Evolutionary conservation across 768 basidiomycete species (phyloP).

Genomic region (Rhodosporidiobolus sp.): DNA sequence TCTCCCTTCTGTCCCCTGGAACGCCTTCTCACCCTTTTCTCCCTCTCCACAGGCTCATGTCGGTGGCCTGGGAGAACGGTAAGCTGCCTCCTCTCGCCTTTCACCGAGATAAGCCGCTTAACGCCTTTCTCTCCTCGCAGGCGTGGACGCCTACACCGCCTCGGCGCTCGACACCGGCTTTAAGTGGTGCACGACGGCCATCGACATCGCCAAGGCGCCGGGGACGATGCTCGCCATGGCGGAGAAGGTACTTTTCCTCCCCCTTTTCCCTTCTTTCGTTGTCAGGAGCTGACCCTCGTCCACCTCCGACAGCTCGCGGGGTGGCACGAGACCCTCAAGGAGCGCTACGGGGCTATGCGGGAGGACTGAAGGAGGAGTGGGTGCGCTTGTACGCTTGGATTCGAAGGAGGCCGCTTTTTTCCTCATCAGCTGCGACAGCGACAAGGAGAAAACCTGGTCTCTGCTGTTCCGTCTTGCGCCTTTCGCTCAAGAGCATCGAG

Average conservation of each 20-base stretch:
- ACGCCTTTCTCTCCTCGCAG: background rate
- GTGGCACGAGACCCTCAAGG: background rate
- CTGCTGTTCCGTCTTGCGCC: too few relatives aligned
- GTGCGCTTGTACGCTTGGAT: too few relatives aligned
- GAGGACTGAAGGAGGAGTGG: background rate
- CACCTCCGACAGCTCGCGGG: background rate
- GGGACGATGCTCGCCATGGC: background rate
- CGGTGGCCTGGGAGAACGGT: constrained; percentile 17
- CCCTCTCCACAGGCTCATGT: background rate
- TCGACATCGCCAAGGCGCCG: background rate
- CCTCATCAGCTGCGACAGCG: too few relatives aligned
- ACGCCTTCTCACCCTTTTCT: background rate
- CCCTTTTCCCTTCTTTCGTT: background rate
- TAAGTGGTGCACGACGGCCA: background rate
- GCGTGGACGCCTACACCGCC: background rate
- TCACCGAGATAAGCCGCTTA: background rate
- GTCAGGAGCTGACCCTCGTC: background rate
- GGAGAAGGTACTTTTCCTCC: background rate
- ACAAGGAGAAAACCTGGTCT: too few relatives aligned
- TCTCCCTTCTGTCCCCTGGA: background rate
- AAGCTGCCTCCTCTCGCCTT: background rate
- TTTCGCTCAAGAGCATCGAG: too few relatives aligned
- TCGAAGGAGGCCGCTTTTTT: too few relatives aligned
- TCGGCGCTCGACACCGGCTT: background rate
- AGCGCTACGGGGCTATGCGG: background rate